phyloP scores from a whole-genome alignment of 257 asterid genomes.

The Solanum pennellii region DNA sequence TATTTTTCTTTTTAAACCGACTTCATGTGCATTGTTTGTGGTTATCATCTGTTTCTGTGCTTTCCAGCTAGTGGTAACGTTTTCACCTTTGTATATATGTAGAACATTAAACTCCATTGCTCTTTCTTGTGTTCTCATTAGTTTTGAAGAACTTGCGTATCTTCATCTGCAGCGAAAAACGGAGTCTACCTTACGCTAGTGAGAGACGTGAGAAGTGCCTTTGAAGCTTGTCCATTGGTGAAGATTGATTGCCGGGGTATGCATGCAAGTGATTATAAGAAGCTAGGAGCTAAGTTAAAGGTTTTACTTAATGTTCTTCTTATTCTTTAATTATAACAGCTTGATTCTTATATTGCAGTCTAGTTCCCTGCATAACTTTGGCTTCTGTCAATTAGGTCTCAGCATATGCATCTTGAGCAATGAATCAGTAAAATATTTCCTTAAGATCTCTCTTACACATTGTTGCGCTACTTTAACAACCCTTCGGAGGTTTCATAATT shows the following conservation, averaged over 20 bases:
- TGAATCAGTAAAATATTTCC: background rate
- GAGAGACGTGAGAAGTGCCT: conserved; percentile 81
- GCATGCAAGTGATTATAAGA: conserved; percentile 91
- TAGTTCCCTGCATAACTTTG: background rate
- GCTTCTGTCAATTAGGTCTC: background rate
- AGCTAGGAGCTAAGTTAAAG: conserved; percentile 90
- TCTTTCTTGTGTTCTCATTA: background rate
- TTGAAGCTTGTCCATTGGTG: conserved; percentile 80
- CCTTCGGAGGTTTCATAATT: background rate
- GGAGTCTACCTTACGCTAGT: conserved; percentile 68
- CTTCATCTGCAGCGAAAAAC: conserved; percentile 45
- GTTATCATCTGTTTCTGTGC: background rate
- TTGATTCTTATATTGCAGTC: background rate
- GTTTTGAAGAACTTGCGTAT: background rate
- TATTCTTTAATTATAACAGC: background rate
- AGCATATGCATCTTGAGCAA: background rate
- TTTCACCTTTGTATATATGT: background rate
- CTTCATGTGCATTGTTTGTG: background rate
- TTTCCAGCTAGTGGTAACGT: background rate
- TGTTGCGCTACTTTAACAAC: background rate
- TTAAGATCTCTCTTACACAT: background rate
- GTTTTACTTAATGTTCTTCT: conserved; percentile 18
- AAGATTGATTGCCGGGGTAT: conserved; percentile 88
- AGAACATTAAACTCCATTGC: background rate
- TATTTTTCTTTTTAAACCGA: background rate